Base-by-base conservation (phyloP, 2,329 filamentous ascomycete genomes). In the Phaeosphaeria sp. region DNA sequence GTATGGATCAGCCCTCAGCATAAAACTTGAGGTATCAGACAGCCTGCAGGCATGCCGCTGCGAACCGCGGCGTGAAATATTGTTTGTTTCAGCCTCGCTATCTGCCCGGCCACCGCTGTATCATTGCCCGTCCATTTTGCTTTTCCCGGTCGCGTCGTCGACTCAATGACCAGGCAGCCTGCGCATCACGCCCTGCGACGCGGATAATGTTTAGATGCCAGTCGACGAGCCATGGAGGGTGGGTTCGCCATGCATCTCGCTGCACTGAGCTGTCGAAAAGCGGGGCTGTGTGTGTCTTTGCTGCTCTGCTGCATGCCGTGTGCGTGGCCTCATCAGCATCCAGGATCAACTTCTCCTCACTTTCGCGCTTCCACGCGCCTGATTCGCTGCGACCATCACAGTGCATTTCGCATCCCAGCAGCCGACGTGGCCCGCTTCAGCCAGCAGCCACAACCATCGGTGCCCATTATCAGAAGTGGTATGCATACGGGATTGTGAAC, bases 141-240 rank as follows among this genome's bases (percentile, higher is more conserved):
- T 47, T 30, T 47, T 47, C 45, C 45, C 45, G 22, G n/a, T 24
- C 18, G 18, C 42, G 21, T 44, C 42, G 42, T 22, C 7, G 42
- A 44, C 18, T 22, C 42, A 22, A 44, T 44, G 18, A 44, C 21
- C 20, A 45, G 60, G 63, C 63, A 65, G 60, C 21, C 18, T 21
- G 33, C 21, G 30, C 30, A 25, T 36, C 18, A 27, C 33, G 6
- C 13, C 33, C 45, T 49, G 43, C 52, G 45, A 54, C 36, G 33
- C 45, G 36, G 44, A 11, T 53, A 27, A 22, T 36, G 30, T 36
- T 36, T 13, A 36, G 30, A 36, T 36, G 30, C 30, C 18, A 20
- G 42, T 22, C 18, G 18, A n/a, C 55, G 60, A 57, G 66, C 59
- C 61, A 60, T 66, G 60, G 59, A 64, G 57, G 51, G 60, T 55